Evolutionary conservation across 441 rosid species (phyloP), one percentile per base, ranked within the genome.

Genomic region (Eruca vesicaria): DNA sequence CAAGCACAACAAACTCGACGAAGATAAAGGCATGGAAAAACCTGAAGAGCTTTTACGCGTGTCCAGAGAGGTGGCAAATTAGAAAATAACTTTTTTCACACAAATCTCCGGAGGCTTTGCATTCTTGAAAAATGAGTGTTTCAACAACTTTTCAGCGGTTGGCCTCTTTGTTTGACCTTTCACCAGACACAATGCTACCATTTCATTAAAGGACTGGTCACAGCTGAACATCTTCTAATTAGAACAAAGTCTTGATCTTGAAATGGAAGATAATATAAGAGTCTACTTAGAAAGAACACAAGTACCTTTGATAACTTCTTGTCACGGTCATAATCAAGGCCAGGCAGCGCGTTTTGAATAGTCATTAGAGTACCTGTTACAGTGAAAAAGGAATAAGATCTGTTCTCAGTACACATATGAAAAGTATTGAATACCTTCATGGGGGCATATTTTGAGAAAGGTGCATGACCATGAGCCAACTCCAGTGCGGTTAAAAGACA

Each of bases 391-490:
- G 63, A 67, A 53, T 85, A 67, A 84, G 80, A 41, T 67, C 21
- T 70, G 79, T 32, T 56, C 58, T 57, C 32, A 56, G 12, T 8
- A 41, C 58, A 16, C 18, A 29, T 5, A 36, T 41, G 12, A 38
- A 36, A 55, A 28, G 36, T 38, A 64, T 35, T 28, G 23, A 65
- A 59, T 74, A 94, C 98, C 97, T 94, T 94, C 94, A 94, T 89
- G 41, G 98, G 98, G 63, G 98, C 93, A 84, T 94, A 91, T 76
- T 93, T 93, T 14, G 98, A 93, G 82, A 93, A 93, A 59, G 98
- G 98, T 58, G 98, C 98, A 83, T 93, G 98, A 29, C 98, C 98
- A 82, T 92, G 98, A 53, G 98, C 97, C 71, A 94, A 88, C 83
- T 94, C 97, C 71, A 94, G 63, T 63, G 95, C 98, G 2, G 98